Evolutionary conservation across 75 land plant species (phyloP).

Genomic region (Isoetes taiwanensis): DNA sequence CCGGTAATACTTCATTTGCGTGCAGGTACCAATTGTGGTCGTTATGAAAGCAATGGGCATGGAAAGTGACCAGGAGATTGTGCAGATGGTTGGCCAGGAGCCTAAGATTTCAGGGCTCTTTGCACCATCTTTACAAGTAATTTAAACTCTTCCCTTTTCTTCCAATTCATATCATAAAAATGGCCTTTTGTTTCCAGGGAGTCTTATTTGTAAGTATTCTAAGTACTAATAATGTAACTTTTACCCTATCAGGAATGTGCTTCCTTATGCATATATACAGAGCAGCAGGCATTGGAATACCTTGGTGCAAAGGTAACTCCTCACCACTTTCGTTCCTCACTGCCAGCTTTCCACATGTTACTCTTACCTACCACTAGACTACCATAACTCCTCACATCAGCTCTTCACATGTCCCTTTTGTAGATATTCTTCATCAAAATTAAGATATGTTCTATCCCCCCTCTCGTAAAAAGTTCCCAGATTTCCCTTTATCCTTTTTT

Average conservation of each 20-base stretch:
- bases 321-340: neutral
- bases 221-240: neutral
- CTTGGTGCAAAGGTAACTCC: slow-evolving; percentile 58
- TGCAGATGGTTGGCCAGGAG: slow-evolving; percentile 91
- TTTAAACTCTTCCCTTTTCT: neutral
- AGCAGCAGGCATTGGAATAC: slow-evolving; percentile 67
- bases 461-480: slow-evolving; percentile 13
- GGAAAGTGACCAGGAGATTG: slow-evolving; percentile 97
- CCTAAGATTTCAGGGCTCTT: slow-evolving; percentile 66
- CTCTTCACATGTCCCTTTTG: neutral
- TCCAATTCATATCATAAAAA: neutral
- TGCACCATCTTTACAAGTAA: slow-evolving; percentile 81
- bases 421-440: neutral
- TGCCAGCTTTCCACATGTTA: neutral
- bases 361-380: neutral
- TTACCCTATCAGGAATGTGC: slow-evolving; percentile 60
- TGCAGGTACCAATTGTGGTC: slow-evolving; percentile 75
- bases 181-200: neutral
- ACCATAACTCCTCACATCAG: neutral
- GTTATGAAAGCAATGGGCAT: slow-evolving; percentile 98
- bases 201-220: neutral
- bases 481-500: slow-evolving; percentile 1
- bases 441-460: neutral
- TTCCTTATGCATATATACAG: slow-evolving; percentile 34
- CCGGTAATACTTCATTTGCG: neutral